Percentiles rank a stretch among this genome's conserved stretches.
These are phyloP conservation scores for Debaryomyces fabryi DNA, from an alignment of 1,139 yeast species.

Conservation along the genomic window DNA sequence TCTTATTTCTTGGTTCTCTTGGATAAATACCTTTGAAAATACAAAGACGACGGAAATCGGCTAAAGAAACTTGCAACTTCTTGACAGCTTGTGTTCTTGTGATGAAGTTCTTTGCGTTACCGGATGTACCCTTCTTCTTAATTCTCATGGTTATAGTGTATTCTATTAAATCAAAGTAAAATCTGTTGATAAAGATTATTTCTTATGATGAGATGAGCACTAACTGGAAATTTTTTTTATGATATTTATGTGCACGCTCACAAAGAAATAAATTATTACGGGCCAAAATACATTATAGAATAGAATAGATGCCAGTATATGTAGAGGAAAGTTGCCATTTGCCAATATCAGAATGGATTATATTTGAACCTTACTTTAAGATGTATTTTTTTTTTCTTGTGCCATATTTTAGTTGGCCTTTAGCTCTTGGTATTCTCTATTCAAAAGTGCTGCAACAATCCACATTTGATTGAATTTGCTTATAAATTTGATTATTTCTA, in stretches of 20 bases:
- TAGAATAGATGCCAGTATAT: neutral
- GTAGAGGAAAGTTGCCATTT: neutral
- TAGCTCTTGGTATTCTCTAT: slow-evolving; percentile 16
- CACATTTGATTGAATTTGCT: slow-evolving; percentile 29
- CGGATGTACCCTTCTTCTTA: slow-evolving; percentile 81
- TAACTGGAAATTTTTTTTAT: slow-evolving; percentile 8
- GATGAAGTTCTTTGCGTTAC: slow-evolving; percentile 90
- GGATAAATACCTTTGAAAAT: slow-evolving; percentile 97
- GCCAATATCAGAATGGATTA: neutral
- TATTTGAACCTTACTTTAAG: neutral
- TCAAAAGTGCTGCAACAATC: slow-evolving; percentile 25
- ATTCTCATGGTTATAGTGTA: slow-evolving; percentile 28
- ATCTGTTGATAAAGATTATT: neutral
- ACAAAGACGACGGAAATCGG: slow-evolving; percentile 98
- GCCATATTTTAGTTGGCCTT: neutral
- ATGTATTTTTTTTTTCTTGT: neutral
- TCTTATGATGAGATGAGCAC: slow-evolving; percentile 9
- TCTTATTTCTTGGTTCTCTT: slow-evolving; percentile 93
- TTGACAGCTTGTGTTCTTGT: slow-evolving; percentile 96
- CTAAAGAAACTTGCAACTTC: slow-evolving; percentile 88
- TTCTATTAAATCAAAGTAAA: neutral
- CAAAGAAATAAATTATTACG: neutral
- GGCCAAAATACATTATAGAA: neutral
- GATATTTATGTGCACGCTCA: slow-evolving; percentile 7
- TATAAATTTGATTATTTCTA: slow-evolving; percentile 13